Evolutionary conservation across 1,284 basidiomycete species (phyloP).

Genomic region (Cutaneotrichosporon cutaneum): DNA sequence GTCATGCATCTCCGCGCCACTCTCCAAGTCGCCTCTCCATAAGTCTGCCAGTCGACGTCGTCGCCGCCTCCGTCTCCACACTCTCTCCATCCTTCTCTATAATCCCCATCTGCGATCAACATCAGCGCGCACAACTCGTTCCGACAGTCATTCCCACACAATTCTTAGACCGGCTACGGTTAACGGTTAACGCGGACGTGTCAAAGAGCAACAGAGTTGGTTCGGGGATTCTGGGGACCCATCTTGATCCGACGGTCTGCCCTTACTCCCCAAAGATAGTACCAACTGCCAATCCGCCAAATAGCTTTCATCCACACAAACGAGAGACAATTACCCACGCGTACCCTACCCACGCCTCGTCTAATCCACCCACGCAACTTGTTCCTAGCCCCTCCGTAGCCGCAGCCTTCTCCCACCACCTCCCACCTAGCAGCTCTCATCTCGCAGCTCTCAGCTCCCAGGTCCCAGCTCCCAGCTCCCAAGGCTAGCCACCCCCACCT

Average conservation of each 20-base stretch:
- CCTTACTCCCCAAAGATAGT: conserved; percentile 5
- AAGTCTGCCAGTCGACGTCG: background rate
- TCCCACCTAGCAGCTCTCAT: no score
- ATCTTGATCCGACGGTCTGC: conserved; percentile 4
- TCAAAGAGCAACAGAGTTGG: background rate
- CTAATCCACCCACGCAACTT: background rate
- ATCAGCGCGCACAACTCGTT: background rate
- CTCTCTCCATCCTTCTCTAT: background rate
- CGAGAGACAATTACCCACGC: no score
- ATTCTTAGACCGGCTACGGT: background rate
- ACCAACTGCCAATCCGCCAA: background rate
- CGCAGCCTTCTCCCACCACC: no score
- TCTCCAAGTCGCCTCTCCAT: background rate
- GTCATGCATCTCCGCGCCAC: conserved; percentile 12
- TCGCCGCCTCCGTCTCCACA: background rate
- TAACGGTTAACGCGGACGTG: background rate
- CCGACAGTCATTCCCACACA: background rate
- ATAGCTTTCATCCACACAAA: background rate
- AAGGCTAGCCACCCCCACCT: no score
- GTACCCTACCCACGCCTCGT: no score
- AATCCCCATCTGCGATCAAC: background rate
- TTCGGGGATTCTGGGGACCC: conserved; percentile 5
- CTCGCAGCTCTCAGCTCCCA: background rate
- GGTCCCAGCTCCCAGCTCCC: no score
- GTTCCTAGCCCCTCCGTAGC: background rate